Conservation (phyloP, 2,329 filamentous ascomycete species). For the Colletotrichum salicis region DNA sequence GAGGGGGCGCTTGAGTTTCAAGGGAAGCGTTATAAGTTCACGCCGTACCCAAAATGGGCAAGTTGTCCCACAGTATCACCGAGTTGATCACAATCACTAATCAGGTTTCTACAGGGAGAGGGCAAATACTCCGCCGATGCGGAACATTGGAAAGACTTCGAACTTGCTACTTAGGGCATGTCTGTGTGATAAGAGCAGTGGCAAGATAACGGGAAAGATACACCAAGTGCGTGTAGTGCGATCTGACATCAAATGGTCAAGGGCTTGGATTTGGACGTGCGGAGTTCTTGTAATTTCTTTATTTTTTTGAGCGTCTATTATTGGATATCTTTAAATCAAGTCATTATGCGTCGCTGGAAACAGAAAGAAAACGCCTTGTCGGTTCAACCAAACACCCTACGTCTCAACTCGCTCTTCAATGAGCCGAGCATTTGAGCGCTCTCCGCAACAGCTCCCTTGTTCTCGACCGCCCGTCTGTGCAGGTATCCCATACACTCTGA, state of each 20-base stretch:
- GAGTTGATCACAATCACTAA: background rate
- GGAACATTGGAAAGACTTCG: background rate
- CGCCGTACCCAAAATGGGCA: background rate
- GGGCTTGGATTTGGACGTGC: too few species aligned
- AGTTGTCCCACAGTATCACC: background rate
- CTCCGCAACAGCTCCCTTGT: constrained; percentile 36
- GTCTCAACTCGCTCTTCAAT: constrained; percentile 43
- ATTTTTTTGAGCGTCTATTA: constrained; percentile 15
- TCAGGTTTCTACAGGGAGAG: background rate
- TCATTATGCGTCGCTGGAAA: constrained; percentile 4
- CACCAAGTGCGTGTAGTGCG: too few species aligned
- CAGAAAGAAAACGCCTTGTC: background rate
- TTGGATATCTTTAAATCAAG: constrained; percentile 10
- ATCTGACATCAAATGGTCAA: too few species aligned
- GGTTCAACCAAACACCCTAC: constrained; percentile 39
- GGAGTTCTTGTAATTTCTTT: background rate
- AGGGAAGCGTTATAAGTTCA: background rate
- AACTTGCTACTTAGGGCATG: too few species aligned
- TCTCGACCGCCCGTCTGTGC: constrained; percentile 39
- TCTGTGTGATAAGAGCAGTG: background rate
- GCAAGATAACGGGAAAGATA: too few species aligned
- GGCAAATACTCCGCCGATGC: background rate
- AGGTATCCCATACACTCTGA: constrained; percentile 39
- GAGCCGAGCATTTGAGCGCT: constrained; percentile 41
- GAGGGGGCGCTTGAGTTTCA: background rate